Percentiles rank a stretch among this genome's conserved stretches.
phyloP scores from a whole-genome alignment of 768 basidiomycete species.

The Pulveroboletus sp. region DNA sequence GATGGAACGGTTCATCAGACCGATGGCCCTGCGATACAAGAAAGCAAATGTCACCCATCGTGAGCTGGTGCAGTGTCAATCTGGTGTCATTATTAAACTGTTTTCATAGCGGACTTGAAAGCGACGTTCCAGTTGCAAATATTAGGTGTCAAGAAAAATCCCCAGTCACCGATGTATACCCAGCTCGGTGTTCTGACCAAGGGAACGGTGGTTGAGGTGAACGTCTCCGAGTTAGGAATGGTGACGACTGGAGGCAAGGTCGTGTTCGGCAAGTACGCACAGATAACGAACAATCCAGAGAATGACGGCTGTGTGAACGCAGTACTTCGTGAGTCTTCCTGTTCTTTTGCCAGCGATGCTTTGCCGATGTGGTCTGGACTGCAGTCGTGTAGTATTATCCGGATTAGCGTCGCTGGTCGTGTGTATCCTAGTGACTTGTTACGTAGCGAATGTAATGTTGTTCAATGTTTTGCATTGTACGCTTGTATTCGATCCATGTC shows the following conservation, averaged over 20 bases:
- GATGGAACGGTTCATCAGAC: conserved; percentile 96
- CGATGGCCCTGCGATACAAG: conserved; percentile 96
- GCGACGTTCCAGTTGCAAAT: conserved; percentile 99
- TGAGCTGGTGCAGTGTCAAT: conserved; percentile 35
- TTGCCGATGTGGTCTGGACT: conserved; percentile 3
- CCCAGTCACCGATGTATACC: conserved; percentile 97
- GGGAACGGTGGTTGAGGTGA: conserved; percentile 97
- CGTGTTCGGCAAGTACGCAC: conserved; percentile 91
- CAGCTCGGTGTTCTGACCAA: conserved; percentile 97
- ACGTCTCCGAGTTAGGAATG: conserved; percentile 97
- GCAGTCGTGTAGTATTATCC: conserved; percentile 26
- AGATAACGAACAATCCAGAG: conserved; percentile 93
- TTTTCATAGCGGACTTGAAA: conserved; percentile 79
- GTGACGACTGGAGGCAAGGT: conserved; percentile 97
- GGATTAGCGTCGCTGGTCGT: no score
- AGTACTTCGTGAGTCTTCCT: conserved; percentile 67
- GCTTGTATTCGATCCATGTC: conserved; percentile 25
- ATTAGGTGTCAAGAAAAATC: conserved; percentile 98
- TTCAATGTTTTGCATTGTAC: conserved; percentile 14
- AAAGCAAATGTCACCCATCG: conserved; percentile 99
- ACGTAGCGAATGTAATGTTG: conserved; percentile 14
- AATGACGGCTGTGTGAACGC: conserved; percentile 97
- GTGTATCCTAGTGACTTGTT: conserved; percentile 15
- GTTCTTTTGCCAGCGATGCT: not conserved
- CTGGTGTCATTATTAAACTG: not conserved